These are phyloP conservation scores for Silene uniflora DNA, from an alignment of 148 eudicot genomes.

Conservation along the genomic window DNA sequence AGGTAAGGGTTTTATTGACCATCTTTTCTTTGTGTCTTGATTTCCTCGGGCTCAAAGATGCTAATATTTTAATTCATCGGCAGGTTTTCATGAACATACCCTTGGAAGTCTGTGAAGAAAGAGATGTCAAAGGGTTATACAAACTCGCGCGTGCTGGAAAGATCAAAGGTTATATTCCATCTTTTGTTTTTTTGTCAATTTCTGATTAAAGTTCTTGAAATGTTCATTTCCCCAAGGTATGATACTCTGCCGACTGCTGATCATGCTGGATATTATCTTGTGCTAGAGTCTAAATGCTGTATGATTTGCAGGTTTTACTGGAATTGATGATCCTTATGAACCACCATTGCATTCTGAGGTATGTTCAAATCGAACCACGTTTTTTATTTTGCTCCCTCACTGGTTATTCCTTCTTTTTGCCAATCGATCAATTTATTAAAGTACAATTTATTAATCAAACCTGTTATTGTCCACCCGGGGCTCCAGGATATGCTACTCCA, in stretches of 20 bases:
- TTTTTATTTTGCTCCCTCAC: background rate
- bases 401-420: no score
- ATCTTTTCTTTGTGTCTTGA: background rate
- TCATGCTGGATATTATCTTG: background rate
- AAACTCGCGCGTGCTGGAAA: slow-evolving; percentile 97
- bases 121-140: slow-evolving; percentile 93
- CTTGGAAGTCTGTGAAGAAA: slow-evolving; percentile 74
- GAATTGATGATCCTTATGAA: slow-evolving; percentile 94
- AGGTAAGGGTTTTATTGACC: slow-evolving; percentile 41
- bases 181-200: slow-evolving; percentile 6
- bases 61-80: slow-evolving; percentile 15
- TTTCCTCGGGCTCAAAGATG: background rate
- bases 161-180: slow-evolving; percentile 55
- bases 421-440: no score
- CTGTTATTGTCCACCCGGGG: no score
- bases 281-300: background rate
- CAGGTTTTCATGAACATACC: slow-evolving; percentile 94
- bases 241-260: background rate
- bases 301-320: slow-evolving; percentile 76
- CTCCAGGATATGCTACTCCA: no score
- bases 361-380: slow-evolving; percentile 8
- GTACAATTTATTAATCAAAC: no score
- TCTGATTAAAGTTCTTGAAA: background rate
- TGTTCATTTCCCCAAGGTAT: background rate
- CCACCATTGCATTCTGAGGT: slow-evolving; percentile 87